Evolutionary conservation across 768 basidiomycete species (phyloP).

Genomic region (Amanita phalloides): DNA sequence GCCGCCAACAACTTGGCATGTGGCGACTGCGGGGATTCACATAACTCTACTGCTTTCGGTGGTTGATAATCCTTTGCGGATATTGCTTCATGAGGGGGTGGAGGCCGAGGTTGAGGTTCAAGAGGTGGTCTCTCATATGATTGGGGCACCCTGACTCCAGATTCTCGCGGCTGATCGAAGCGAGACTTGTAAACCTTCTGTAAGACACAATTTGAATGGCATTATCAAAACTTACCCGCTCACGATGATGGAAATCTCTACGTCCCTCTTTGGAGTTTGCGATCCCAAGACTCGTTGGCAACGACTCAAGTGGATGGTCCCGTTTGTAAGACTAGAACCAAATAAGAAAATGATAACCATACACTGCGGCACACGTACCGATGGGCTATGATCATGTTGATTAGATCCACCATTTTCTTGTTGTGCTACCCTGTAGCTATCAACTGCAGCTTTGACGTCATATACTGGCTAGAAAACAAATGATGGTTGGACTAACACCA

Average conservation of each 20-base stretch:
- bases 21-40: background rate
- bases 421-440: slow-evolving; percentile 10
- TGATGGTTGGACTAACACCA: background rate
- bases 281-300: background rate
- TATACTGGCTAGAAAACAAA: slow-evolving; percentile 5
- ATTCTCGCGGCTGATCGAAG: slow-evolving; percentile 1
- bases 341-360: background rate
- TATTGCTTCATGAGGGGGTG: slow-evolving; percentile 17
- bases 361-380: slow-evolving; percentile 5
- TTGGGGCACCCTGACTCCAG: background rate
- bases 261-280: background rate
- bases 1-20: background rate
- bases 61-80: slow-evolving; percentile 6
- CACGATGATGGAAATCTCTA: background rate
- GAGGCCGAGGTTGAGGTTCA: background rate
- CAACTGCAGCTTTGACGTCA: slow-evolving; percentile 4
- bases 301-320: background rate
- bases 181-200: background rate
- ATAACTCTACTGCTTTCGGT: background rate
- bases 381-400: slow-evolving; percentile 7
- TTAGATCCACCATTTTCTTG: slow-evolving; percentile 5
- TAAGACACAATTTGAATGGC: background rate
- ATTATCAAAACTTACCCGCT: background rate
- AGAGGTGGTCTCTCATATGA: background rate
- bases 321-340: background rate